Evolutionary conservation across 345 rosid species (phyloP), one percentile per base, ranked within the genome.

Genomic region (Mangifera indica): DNA sequence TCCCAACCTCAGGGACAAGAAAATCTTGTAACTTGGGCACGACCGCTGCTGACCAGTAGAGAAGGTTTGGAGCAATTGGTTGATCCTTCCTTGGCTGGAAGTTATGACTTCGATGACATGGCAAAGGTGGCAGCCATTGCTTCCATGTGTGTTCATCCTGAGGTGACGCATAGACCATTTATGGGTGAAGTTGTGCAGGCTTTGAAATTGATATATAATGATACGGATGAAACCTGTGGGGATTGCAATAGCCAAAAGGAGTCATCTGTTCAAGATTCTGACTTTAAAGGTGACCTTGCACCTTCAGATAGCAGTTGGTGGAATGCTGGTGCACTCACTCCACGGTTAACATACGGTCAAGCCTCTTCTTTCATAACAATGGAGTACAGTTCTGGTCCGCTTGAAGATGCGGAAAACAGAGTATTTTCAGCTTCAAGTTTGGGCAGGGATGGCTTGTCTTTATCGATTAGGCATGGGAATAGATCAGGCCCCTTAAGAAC

Each of bases 101-200:
- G 84, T 45, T 93, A 91, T 46, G 82, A 89, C 72, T 91, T 95
- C 52, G 92, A 93, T 57, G 89, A 96, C 82, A 84, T 96, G 93
- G 99, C 97, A 21, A 91, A 91, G 84, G 98, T 96, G 77, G 97
- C 99, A 34, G 91, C 98, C 57, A 96, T 96, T 72, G 99, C 99
- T 62, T 91, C 97, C 57, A 88, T 96, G 96, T 96, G 99, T 49
- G 98, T 96, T 63, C 97, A 96, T 76, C 91, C 88, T 2, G 99
- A 96, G 81, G 99, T 96, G 63, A 83, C 98, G 4, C 87, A 88
- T 74, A 78, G 99, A 69, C 99, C 99, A 13, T 96, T 96, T 75
- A 96, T 96, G 99, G 99, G 99, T 53, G 99, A 96, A 86, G 99
- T 96, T 13, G 99, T 96, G 77, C 99, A 96, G 86, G 99, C 99